A percentile compares a stretch with the other conserved stretches of the same genome.
Conservation (phyloP, 495 filamentous ascomycete species). For the Trichodelitschia bisporula region DNA sequence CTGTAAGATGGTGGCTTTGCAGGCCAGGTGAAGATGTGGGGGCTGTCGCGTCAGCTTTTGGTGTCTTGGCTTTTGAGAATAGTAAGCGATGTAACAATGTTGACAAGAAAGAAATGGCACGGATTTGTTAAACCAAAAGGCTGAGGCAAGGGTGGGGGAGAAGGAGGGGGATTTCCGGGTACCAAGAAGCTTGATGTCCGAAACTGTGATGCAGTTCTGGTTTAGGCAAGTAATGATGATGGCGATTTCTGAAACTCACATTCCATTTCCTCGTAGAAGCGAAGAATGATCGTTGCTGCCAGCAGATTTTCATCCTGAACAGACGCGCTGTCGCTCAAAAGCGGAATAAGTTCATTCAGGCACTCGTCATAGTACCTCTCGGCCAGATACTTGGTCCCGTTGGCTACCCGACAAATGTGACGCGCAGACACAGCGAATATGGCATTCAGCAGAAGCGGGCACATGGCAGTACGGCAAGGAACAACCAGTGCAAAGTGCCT, state of each 20-base stretch:
- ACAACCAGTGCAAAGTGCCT: conserved; percentile 29
- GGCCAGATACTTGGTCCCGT: conserved; percentile 21
- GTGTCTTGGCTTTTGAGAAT: too few relatives aligned
- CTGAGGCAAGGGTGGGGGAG: conserved; percentile 1
- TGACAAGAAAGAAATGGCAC: conserved; percentile 24
- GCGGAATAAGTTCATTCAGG: conserved; percentile 23
- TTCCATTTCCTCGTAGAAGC: conserved; percentile 35
- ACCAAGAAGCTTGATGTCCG: not conserved
- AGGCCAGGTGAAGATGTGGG: too few relatives aligned
- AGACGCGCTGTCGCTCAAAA: conserved; percentile 23
- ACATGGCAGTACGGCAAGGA: conserved; percentile 23
- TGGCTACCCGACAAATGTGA: conserved; percentile 24
- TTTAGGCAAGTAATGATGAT: not conserved
- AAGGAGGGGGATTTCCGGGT: not conserved
- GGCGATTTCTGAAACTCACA: conserved; percentile 13
- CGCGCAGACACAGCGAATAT: conserved; percentile 31
- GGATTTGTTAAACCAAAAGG: conserved; percentile 19
- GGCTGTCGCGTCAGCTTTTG: too few relatives aligned
- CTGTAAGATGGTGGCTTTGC: too few relatives aligned
- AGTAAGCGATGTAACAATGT: too few relatives aligned
- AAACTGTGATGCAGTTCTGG: not conserved
- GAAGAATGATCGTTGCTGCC: conserved; percentile 33
- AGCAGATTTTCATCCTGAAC: conserved; percentile 33
- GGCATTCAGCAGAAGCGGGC: conserved; percentile 29
- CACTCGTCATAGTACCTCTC: conserved; percentile 26